Conservation (phyloP, 805 yeast genomes). For the Peterozyma xylosa region DNA sequence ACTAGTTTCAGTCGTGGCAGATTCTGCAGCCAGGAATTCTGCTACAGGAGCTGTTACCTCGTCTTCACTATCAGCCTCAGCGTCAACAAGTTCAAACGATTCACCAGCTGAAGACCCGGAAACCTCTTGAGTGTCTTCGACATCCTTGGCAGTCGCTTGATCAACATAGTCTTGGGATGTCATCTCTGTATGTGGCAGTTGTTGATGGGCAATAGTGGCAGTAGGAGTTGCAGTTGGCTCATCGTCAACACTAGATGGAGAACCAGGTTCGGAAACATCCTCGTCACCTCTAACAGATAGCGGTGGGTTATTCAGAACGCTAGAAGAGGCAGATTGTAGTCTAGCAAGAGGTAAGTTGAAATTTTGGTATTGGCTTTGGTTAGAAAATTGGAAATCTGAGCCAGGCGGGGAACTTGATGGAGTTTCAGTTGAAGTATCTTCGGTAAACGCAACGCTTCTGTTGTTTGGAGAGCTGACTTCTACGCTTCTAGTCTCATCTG, state of each 20-base stretch:
- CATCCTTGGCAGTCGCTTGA: neutral
- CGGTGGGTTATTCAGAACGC: slow-evolving; percentile 89
- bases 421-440: slow-evolving; percentile 25
- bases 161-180: neutral
- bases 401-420: slow-evolving; percentile 40
- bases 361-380: slow-evolving; percentile 11
- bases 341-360: slow-evolving; percentile 41
- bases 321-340: slow-evolving; percentile 79
- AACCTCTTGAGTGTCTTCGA: neutral
- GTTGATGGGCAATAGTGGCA: slow-evolving; percentile 7
- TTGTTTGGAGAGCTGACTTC: slow-evolving; percentile 21
- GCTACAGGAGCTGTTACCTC: neutral
- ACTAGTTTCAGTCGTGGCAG: neutral
- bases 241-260: slow-evolving; percentile 25
- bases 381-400: slow-evolving; percentile 39
- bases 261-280: slow-evolving; percentile 33
- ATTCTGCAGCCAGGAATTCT: neutral
- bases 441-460: slow-evolving; percentile 14
- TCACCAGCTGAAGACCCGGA: slow-evolving; percentile 6
- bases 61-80: slow-evolving; percentile 2
- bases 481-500: slow-evolving; percentile 24
- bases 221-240: slow-evolving; percentile 16
- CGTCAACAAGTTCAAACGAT: slow-evolving; percentile 7
- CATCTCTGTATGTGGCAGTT: slow-evolving; percentile 1
- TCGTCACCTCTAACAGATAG: slow-evolving; percentile 79